A percentile compares a stretch with the other conserved stretches of the same genome.
Evolutionary conservation across 306 rosid genomes (phyloP).

Genomic region (Rosa persica): DNA sequence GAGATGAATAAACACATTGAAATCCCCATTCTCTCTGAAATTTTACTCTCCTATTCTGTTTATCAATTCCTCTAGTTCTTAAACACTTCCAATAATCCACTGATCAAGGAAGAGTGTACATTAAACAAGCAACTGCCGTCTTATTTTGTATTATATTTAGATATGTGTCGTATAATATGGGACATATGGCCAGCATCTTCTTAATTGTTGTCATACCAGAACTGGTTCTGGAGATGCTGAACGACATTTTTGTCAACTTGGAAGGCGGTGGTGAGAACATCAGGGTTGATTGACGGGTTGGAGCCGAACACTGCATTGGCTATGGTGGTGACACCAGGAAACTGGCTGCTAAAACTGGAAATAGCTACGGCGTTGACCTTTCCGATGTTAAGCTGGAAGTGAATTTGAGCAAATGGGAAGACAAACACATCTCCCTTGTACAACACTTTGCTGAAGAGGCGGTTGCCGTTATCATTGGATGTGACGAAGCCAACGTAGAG

Average conservation of each 20-base stretch:
- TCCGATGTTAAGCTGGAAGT: conserved; percentile 16
- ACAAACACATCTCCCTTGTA: background rate
- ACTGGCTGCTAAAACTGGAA: background rate
- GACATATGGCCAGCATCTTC: background rate
- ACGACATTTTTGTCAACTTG: background rate
- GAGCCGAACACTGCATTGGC: conserved; percentile 11
- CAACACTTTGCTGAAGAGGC: too few species aligned
- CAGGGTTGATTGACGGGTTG: background rate
- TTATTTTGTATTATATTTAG: background rate
- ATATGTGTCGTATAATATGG: too few species aligned
- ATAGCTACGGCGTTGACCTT: background rate
- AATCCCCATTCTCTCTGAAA: too few species aligned
- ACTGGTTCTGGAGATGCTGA: conserved; percentile 12
- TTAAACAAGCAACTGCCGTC: background rate
- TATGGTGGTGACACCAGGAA: conserved; percentile 11
- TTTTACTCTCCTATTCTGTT: too few species aligned
- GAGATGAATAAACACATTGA: too few species aligned
- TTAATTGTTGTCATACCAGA: conserved; percentile 10
- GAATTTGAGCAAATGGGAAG: conserved; percentile 10
- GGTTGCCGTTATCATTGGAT: background rate
- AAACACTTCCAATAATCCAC: background rate
- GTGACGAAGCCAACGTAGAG: conserved; percentile 20
- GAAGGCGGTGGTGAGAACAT: conserved; percentile 11
- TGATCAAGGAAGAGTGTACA: background rate
- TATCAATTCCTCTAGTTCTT: too few species aligned